phyloP scores from a whole-genome alignment of 1,139 yeast genomes.

The Hyphopichia fennica region DNA sequence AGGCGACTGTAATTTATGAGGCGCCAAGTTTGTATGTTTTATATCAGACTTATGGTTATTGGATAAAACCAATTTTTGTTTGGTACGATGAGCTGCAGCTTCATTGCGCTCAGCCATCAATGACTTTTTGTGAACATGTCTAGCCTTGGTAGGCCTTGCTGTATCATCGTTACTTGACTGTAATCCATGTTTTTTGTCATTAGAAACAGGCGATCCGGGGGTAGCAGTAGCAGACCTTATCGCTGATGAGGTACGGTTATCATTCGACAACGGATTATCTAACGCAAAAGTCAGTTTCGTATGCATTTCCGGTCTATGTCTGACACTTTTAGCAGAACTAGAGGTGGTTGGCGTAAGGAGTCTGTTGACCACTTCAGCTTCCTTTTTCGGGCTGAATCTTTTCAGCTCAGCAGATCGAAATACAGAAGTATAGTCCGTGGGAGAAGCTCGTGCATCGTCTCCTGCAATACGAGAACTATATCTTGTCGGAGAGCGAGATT shows the following conservation, averaged over 20 bases:
- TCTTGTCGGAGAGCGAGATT: slow-evolving; percentile 15
- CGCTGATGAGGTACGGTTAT: background rate
- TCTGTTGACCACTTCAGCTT: slow-evolving; percentile 17
- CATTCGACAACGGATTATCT: background rate
- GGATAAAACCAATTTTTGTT: slow-evolving; percentile 31
- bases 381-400: slow-evolving; percentile 6
- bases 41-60: slow-evolving; percentile 24
- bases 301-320: too few species aligned
- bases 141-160: background rate
- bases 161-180: background rate
- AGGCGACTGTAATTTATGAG: slow-evolving; percentile 1
- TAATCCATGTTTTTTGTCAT: background rate
- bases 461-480: slow-evolving; percentile 1
- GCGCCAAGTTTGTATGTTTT: slow-evolving; percentile 8
- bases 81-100: slow-evolving; percentile 26
- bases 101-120: slow-evolving; percentile 32
- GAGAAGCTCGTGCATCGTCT: background rate
- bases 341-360: slow-evolving; percentile 29
- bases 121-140: slow-evolving; percentile 19
- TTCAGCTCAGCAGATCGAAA: slow-evolving; percentile 4
- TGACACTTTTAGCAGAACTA: slow-evolving; percentile 25
- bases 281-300: background rate
- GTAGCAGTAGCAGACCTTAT: background rate
- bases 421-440: slow-evolving; percentile 1
- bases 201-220: background rate